These are phyloP conservation scores for Xerocomellus chrysenteron DNA, from an alignment of 768 basidiomycete species.

Conservation along the genomic window DNA sequence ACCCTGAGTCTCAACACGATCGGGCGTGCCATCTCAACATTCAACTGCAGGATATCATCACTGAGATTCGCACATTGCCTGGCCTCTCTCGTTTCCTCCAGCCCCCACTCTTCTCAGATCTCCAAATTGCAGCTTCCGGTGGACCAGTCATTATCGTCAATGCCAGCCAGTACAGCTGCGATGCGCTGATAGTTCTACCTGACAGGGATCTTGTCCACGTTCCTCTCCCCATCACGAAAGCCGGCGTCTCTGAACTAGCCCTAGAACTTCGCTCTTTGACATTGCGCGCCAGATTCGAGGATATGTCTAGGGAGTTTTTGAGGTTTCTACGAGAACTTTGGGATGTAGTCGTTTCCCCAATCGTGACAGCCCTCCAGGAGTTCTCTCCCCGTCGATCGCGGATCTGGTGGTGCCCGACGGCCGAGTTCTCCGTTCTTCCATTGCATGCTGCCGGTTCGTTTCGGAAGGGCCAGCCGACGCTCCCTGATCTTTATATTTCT, in stretches of 20 bases:
- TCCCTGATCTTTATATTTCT: neutral
- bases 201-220: neutral
- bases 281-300: neutral
- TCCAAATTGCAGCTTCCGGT: constrained; percentile 13
- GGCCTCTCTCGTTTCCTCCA: constrained; percentile 29
- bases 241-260: neutral
- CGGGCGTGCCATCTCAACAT: neutral
- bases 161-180: constrained; percentile 25
- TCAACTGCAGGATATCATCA: neutral
- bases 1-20: neutral
- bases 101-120: constrained; percentile 13
- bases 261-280: neutral
- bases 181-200: constrained; percentile 32
- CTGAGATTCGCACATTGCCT: constrained; percentile 15
- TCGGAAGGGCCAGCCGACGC: neutral
- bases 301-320: neutral
- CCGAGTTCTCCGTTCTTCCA: constrained; percentile 2
- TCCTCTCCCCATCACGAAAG: neutral
- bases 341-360: constrained; percentile 12
- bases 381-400: neutral
- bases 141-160: constrained; percentile 36
- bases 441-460: neutral
- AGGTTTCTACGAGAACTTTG: constrained; percentile 16
- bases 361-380: constrained; percentile 1
- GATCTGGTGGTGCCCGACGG: constrained; percentile 14